Evolutionary conservation across 1,284 basidiomycete species (phyloP).

Genomic region (Boletus smithii): DNA sequence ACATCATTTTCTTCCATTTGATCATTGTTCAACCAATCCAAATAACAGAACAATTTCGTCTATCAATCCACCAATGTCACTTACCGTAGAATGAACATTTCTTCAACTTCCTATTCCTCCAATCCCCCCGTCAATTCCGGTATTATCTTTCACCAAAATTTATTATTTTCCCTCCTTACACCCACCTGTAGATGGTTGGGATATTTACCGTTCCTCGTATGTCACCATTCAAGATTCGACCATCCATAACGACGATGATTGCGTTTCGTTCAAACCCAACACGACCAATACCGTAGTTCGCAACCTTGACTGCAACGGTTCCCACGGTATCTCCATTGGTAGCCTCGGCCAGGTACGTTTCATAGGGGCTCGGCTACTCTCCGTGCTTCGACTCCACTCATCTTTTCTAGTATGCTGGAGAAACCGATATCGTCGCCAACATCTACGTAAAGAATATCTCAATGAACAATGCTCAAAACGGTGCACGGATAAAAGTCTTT

Average conservation of each 20-base stretch:
- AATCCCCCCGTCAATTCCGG: constrained; percentile 23
- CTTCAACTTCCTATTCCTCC: constrained; percentile 25
- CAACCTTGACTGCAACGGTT: constrained; percentile 20
- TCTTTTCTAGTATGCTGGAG: constrained; percentile 40
- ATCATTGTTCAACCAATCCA: not conserved
- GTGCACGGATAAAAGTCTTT: constrained; percentile 51
- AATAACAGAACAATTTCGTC: constrained; percentile 29
- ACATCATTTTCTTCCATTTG: not conserved
- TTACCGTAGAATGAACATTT: constrained; percentile 27
- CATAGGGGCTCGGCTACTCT: not conserved
- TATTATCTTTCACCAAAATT: not conserved
- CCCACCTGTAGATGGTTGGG: constrained; percentile 41
- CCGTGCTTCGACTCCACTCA: not conserved
- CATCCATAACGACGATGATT: constrained; percentile 45
- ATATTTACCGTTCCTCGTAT: constrained; percentile 43
- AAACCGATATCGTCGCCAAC: constrained; percentile 48
- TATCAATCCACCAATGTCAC: constrained; percentile 30
- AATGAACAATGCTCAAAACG: constrained; percentile 49
- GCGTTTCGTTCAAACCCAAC: constrained; percentile 36
- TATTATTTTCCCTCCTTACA: not conserved
- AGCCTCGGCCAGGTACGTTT: constrained; percentile 20
- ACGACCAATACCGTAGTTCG: constrained; percentile 12
- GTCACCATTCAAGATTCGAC: constrained; percentile 39
- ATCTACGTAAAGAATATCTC: constrained; percentile 43
- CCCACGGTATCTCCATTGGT: constrained; percentile 24